Base-by-base conservation (phyloP, 1,284 basidiomycete genomes). In the Boletus smithii region DNA sequence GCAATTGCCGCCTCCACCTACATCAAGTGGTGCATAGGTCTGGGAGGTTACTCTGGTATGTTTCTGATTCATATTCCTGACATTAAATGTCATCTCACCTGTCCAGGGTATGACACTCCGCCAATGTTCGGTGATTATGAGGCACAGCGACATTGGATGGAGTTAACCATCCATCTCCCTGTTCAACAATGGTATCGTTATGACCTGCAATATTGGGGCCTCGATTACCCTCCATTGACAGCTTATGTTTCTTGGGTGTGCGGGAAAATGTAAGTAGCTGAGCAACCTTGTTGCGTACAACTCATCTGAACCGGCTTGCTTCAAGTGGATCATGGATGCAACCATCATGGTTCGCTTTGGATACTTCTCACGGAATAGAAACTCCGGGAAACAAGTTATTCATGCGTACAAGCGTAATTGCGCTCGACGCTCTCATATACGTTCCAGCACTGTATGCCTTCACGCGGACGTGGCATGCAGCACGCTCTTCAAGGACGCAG, bases 131-230 rank as follows among this genome's bases (percentile, higher is more conserved):
- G 93, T 14, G 93, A 97, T 68, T 92, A 91, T 57, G 93, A 97
- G 67, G 93, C 93, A 0, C 93, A 95, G 61, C 75, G 93, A 43
- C 92, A 95, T 67, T 95, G 92, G 93, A 90, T 95, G 82, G 91
- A 95, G 58, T 67, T 95, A 35, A 91, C 91, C 1, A 69, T 81
- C 26, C 85, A 92, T 60, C 71, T 92, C 4, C 89, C 90, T 0
- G 60, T 80, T 22, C 73, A 70, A 8, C 68, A 85, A 56, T 95
- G 93, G 93, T 95, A 95, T 67, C 82, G 71, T 2, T 90, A 93
- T 66, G 90, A 95, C 59, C 72, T 91, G 27, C 79, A 79, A 42
- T 95, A 95, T 58, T 97, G 93, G 93, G 91, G 91, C 0, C 75
- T 97, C 43, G 91, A 94, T 67, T 94, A 97, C 69, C 93, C 93